These are phyloP conservation scores for Arabidopsis lyrata DNA, from an alignment of 441 rosid species.

Conservation along the genomic window DNA sequence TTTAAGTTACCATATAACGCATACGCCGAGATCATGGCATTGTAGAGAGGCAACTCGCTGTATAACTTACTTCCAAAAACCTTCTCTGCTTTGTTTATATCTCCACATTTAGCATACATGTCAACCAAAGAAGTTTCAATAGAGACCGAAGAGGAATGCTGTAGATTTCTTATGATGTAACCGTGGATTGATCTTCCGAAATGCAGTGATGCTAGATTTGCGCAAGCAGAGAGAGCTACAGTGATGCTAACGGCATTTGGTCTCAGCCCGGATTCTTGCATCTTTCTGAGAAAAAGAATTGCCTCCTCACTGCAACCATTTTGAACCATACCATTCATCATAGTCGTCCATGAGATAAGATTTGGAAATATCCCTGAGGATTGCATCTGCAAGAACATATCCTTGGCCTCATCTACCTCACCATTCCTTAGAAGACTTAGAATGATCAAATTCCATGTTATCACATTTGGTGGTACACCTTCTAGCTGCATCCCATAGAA, in stretches of 20 bases:
- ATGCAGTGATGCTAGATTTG: constrained; percentile 49
- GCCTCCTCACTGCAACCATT: constrained; percentile 57
- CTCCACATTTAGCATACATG: constrained; percentile 74
- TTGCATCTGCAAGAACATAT: constrained; percentile 73
- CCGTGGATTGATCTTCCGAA: constrained; percentile 67
- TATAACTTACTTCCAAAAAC: constrained; percentile 43
- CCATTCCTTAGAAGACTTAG: constrained; percentile 61
- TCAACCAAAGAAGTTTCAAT: constrained; percentile 60
- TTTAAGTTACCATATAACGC: constrained; percentile 51
- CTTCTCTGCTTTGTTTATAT: constrained; percentile 49
- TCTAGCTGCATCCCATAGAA: constrained; percentile 83
- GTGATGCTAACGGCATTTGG: constrained; percentile 58
- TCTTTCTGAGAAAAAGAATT: constrained; percentile 49
- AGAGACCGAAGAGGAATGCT: constrained; percentile 40
- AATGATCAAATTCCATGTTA: constrained; percentile 76
- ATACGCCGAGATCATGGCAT: constrained; percentile 60
- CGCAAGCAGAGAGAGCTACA: constrained; percentile 59
- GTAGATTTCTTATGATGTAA: constrained; percentile 53
- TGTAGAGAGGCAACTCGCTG: constrained; percentile 51
- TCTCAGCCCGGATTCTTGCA: constrained; percentile 66
- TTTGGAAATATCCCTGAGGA: constrained; percentile 57
- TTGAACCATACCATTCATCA: constrained; percentile 66
- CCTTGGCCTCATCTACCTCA: constrained; percentile 61
- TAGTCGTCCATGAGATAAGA: constrained; percentile 59
- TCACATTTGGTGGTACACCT: constrained; percentile 63